Base-by-base conservation (phyloP, 2,329 filamentous ascomycete genomes). In the Colletotrichum plurivorum region DNA sequence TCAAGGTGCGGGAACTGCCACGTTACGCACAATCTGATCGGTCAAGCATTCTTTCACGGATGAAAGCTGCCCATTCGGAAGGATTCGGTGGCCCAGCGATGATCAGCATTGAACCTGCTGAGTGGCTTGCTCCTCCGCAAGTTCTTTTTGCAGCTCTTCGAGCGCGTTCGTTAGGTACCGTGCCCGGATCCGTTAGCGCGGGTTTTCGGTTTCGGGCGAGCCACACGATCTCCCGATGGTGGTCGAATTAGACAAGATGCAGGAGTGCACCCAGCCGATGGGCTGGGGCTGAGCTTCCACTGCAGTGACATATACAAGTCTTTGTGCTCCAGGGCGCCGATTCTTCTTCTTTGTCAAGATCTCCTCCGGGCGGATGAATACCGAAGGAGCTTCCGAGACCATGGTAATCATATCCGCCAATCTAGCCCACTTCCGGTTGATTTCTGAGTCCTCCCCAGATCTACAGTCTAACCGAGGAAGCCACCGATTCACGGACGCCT, bases 401-500 rank as follows among this genome's bases (percentile, higher is more conserved):
- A 36, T 9, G 31, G 31, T 36, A 36, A 36, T 36, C 31, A 36
- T 43, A 2, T 5, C 12, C 16, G 13, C 16, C 10, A 15, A 15
- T 49, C 18, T 49, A 49, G 46, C 31, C 48, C 31, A 9, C n/a
- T 43, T 51, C 20, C 36, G 49, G 27, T 31, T 8, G 27, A 9
- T 31, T 31, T 31, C 8, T 9, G 9, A 20, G 31, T 41, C n/a
- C 43, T 20, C 22, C 31, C 9, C 27, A 15, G 58, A 61, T 61
- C 36, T 43, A 48, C 31, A 13, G 15, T 20, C 22, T 12, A 53
- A 48, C 58, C 43, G 52, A 39, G 8, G 48, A 61, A 53, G 58
- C 48, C 58, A 43, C 31, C 36, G 58, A 45, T 16, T 61, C 58
- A 61, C 58, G 27, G n/a, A 31, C 7, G 20, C 18, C 31, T 36